Percentiles rank a stretch among this genome's conserved stretches.
Evolutionary conservation across 2,329 filamentous ascomycete species (phyloP).

Genomic region (Botryotinia convoluta): DNA sequence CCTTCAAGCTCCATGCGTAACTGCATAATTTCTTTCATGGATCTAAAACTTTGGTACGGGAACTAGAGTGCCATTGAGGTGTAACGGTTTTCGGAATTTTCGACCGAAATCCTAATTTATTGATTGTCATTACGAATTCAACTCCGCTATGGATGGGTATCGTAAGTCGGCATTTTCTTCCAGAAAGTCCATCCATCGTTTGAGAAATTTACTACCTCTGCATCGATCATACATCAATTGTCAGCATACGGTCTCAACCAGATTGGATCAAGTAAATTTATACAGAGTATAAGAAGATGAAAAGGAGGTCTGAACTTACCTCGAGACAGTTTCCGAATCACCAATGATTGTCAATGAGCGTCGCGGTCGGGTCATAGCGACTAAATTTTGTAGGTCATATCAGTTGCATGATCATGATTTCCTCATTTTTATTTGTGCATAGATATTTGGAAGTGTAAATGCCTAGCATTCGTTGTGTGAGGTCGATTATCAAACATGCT

Average conservation of each 20-base stretch:
- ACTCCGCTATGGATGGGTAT: constrained; percentile 66
- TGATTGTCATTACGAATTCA: constrained; percentile 28
- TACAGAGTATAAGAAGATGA: constrained; percentile 15
- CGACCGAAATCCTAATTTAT: not conserved
- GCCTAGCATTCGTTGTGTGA: not conserved
- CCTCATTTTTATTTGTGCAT: constrained; percentile 6
- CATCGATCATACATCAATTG: constrained; percentile 30
- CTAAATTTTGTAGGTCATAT: constrained; percentile 46
- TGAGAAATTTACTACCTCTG: constrained; percentile 82
- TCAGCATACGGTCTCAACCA: constrained; percentile 30
- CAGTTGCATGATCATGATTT: constrained; percentile 25
- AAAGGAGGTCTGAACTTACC: constrained; percentile 52
- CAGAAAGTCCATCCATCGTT: constrained; percentile 85
- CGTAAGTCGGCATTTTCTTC: constrained; percentile 88
- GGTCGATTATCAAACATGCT: constrained; percentile 1
- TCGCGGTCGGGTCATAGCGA: constrained; percentile 94
- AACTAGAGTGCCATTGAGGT: not conserved
- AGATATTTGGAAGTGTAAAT: constrained; percentile 1
- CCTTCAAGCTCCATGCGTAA: not conserved
- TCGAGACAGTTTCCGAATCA: constrained; percentile 82
- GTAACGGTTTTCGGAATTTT: not conserved
- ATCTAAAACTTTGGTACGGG: not conserved
- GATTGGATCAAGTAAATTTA: constrained; percentile 3
- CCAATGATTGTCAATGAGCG: constrained; percentile 87
- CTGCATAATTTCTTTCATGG: not conserved